phyloP scores from a whole-genome alignment of 495 filamentous ascomycete genomes.

The Niebla homalea region DNA sequence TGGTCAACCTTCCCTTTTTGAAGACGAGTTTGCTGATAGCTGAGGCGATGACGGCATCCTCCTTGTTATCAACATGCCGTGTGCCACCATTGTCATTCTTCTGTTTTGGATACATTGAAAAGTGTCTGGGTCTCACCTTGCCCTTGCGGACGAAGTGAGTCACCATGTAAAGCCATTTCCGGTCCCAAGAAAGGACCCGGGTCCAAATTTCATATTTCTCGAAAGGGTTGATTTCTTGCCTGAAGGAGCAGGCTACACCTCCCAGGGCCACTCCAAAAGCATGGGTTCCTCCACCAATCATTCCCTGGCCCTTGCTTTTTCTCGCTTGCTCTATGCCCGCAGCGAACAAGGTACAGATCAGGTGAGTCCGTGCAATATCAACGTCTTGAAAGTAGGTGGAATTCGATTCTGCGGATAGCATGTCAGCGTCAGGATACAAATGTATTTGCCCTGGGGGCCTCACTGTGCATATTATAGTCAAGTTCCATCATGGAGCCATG shows the following conservation, averaged over 20 bases:
- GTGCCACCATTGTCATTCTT: conserved; percentile 7
- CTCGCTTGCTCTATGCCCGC: conserved; percentile 29
- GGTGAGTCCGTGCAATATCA: conserved; percentile 53
- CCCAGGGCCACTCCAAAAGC: conserved; percentile 38
- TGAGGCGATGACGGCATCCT: conserved; percentile 48
- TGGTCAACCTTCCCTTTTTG: conserved; percentile 77
- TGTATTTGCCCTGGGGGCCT: background rate
- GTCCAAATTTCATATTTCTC: conserved; percentile 54
- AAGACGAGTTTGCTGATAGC: conserved; percentile 77
- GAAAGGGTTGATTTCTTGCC: conserved; percentile 53
- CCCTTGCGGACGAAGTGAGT: conserved; percentile 55
- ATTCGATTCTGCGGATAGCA: conserved; percentile 36
- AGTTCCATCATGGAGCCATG: conserved; percentile 38
- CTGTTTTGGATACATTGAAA: conserved; percentile 14
- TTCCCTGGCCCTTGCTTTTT: conserved; percentile 42
- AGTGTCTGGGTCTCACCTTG: conserved; percentile 18
- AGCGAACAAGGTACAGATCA: conserved; percentile 26
- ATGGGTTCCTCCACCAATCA: conserved; percentile 32
- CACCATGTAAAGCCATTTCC: conserved; percentile 73
- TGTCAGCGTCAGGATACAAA: background rate
- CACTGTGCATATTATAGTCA: conserved; percentile 54
- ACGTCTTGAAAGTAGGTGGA: conserved; percentile 62
- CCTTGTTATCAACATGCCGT: conserved; percentile 4
- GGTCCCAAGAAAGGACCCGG: conserved; percentile 54
- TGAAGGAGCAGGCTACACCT: conserved; percentile 51